Conservation (phyloP, 805 yeast genomes). For the Candida odintsovae region DNA sequence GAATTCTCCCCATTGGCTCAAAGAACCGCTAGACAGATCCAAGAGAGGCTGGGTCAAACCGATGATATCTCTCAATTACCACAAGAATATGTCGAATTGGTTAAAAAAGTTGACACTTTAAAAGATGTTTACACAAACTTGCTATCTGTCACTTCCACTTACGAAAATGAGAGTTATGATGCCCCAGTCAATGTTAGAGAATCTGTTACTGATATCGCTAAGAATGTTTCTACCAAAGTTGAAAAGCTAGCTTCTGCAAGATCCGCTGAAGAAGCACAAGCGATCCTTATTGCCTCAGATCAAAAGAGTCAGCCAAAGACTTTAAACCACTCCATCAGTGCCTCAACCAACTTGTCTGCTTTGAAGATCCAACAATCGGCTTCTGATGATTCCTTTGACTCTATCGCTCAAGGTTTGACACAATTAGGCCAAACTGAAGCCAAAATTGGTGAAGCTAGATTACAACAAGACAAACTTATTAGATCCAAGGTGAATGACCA, state of each 20-base stretch:
- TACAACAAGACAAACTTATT: slow-evolving; percentile 75
- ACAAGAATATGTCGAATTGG: slow-evolving; percentile 62
- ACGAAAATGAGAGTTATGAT: slow-evolving; percentile 76
- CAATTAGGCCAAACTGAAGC: slow-evolving; percentile 65
- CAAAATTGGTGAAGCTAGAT: slow-evolving; percentile 75
- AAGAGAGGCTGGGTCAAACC: slow-evolving; percentile 57
- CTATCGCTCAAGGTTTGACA: slow-evolving; percentile 57
- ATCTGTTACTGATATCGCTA: slow-evolving; percentile 67
- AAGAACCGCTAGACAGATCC: slow-evolving; percentile 53
- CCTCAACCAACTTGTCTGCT: slow-evolving; percentile 54
- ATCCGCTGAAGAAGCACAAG: slow-evolving; percentile 78
- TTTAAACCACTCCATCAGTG: slow-evolving; percentile 71
- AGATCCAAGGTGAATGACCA: slow-evolving; percentile 63
- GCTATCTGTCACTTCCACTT: slow-evolving; percentile 45
- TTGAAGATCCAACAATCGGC: slow-evolving; percentile 25
- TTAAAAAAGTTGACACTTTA: slow-evolving; percentile 65
- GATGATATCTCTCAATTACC: slow-evolving; percentile 73
- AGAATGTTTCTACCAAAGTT: slow-evolving; percentile 57
- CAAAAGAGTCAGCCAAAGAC: slow-evolving; percentile 64
- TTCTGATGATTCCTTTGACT: slow-evolving; percentile 37
- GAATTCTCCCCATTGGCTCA: slow-evolving; percentile 51
- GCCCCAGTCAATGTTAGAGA: slow-evolving; percentile 73
- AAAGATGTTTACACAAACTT: slow-evolving; percentile 59
- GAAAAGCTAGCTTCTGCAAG: slow-evolving; percentile 65
- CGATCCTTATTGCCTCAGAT: slow-evolving; percentile 51